phyloP scores from a whole-genome alignment of 768 basidiomycete genomes.

The Rhodotorula graminis region DNA sequence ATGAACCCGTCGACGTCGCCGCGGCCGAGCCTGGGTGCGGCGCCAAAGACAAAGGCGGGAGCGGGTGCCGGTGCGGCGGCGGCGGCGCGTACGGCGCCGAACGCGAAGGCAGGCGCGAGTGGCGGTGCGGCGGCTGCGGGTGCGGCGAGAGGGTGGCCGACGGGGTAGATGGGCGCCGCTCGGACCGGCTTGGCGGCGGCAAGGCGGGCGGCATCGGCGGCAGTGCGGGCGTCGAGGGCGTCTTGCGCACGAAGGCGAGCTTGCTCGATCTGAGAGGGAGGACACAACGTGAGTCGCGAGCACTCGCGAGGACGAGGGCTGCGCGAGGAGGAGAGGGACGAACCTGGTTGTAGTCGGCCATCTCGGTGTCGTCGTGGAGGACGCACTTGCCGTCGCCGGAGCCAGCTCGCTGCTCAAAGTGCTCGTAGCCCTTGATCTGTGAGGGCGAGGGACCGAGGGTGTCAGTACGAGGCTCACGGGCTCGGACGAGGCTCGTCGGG shows the following conservation, averaged over 20 bases:
- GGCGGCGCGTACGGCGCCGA: too few species aligned
- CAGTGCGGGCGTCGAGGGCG: slow-evolving; percentile 1
- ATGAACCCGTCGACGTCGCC: too few species aligned
- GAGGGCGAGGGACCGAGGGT: too few species aligned
- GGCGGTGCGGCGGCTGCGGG: too few species aligned
- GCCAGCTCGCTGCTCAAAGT: slow-evolving; percentile 7
- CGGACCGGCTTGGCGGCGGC: slow-evolving; percentile 10
- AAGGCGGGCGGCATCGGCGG: slow-evolving; percentile 13
- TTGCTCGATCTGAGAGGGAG: slow-evolving; percentile 26
- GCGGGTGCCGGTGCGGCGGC: too few species aligned
- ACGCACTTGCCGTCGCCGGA: slow-evolving; percentile 10
- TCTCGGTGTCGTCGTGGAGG: slow-evolving; percentile 25
- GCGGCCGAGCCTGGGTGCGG: too few species aligned
- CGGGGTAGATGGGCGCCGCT: not conserved
- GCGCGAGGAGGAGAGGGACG: not conserved
- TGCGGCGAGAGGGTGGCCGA: not conserved
- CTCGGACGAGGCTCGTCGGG: not conserved
- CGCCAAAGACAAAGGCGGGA: too few species aligned
- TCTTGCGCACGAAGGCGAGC: slow-evolving; percentile 29
- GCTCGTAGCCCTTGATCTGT: slow-evolving; percentile 36
- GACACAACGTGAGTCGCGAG: too few species aligned
- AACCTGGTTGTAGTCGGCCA: slow-evolving; percentile 18
- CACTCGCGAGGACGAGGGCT: too few species aligned
- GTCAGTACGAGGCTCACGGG: too few species aligned
- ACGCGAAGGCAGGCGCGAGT: too few species aligned